Evolutionary conservation across 2,329 filamentous ascomycete species (phyloP), one percentile per base, ranked within the genome.

Genomic region (Botryotinia convoluta): DNA sequence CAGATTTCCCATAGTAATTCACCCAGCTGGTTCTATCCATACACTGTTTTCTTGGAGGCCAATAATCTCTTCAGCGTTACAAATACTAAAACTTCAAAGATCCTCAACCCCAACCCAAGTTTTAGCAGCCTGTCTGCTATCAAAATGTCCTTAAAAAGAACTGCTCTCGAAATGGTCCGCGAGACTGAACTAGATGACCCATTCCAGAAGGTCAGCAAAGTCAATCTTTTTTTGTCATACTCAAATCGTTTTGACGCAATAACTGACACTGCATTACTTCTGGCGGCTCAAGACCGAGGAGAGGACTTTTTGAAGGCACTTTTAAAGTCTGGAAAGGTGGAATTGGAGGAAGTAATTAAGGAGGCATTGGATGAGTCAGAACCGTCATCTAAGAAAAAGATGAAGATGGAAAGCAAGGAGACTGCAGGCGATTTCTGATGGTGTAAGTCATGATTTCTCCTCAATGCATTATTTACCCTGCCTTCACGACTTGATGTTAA

Each of bases 231-330:
- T 7, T 45, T 0, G 44, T 10, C 20, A 63, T 42, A 5, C 3
- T 8, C 62, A 16, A 2, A 8, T 51, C 22, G 5, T 51, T 45
- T 0, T 45, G n/a, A 2, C 0, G 1, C 9, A 0, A 6, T 26
- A 29, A 42, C 37, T 62, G 7, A 62, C 26, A 0, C 35, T 29
- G 4, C 0, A 0, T 3, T 63, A 4, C 9, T 16, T 42, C 14
- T 12, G 2, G 42, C 2, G 20, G 42, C 14, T 2, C 18, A 26
- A 48, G 20, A 35, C 1, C 5, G 12, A 16, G 26, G 39, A 4
- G 63, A 48, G 20, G 8, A 65, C 0, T 35, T 37, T 48, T 29
- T 9, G 29, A 35, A 65, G 29, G 4, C 4, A 0, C 8, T 48
- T n/a, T 26, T 16, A 6, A 51, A 65, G 12, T 0, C 3, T n/a